phyloP scores from a whole-genome alignment of 2,329 filamentous ascomycete genomes.

The Cercospora beticola region DNA sequence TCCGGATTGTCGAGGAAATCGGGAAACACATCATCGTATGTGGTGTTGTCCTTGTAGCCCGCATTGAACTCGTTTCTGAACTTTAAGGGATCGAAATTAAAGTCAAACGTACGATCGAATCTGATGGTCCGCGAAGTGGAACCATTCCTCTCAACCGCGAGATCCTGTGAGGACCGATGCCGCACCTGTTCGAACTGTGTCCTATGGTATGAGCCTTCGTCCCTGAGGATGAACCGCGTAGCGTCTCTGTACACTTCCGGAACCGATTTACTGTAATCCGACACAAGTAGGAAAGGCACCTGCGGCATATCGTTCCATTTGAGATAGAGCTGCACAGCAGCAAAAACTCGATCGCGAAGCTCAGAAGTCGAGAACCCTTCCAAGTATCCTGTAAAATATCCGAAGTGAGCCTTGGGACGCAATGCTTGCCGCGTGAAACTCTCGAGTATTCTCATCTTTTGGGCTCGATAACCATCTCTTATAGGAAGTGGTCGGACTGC shows the following conservation, averaged over 20 bases:
- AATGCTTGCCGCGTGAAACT: neutral
- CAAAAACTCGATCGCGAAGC: neutral
- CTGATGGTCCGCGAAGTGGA: neutral
- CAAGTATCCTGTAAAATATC: neutral
- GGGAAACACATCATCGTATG: neutral
- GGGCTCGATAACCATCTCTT: too few relatives aligned
- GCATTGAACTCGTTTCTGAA: neutral
- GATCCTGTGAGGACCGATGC: neutral
- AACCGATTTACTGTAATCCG: neutral
- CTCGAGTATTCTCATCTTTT: neutral
- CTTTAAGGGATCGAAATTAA: neutral
- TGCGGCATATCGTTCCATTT: neutral
- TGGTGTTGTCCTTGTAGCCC: neutral
- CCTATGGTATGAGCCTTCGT: neutral
- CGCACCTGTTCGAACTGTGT: neutral
- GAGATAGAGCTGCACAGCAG: neutral
- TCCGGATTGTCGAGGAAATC: neutral
- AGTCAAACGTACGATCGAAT: neutral
- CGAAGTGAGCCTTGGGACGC: too few relatives aligned
- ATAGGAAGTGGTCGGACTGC: too few relatives aligned
- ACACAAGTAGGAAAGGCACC: neutral
- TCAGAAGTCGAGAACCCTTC: neutral
- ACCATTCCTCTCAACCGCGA: neutral
- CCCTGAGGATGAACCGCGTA: neutral
- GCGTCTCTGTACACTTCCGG: neutral